A percentile compares a stretch with the other conserved stretches of the same genome.
These are phyloP conservation scores for Actinomortierella ambigua DNA, from an alignment of 371 early-diverging fungal species.

Conservation along the genomic window DNA sequence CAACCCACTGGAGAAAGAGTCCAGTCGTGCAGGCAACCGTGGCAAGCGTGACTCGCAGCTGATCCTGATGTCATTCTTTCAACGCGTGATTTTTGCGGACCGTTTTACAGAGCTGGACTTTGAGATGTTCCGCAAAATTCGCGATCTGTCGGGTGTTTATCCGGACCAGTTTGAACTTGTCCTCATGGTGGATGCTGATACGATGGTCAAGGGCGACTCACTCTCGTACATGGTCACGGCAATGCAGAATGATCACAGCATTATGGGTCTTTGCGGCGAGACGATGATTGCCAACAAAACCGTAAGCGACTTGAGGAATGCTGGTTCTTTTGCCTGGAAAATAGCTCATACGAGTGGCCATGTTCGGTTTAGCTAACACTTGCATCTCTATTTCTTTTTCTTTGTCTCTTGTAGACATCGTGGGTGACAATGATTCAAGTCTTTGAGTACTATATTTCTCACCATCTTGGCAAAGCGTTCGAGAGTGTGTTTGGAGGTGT, in stretches of 20 bases:
- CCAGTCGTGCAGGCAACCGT: conserved; percentile 75
- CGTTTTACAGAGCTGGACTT: conserved; percentile 81
- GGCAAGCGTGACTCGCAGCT: conserved; percentile 92
- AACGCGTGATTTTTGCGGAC: conserved; percentile 74
- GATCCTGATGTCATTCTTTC: conserved; percentile 83
- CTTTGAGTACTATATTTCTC: conserved; percentile 97
- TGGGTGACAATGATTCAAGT: conserved; percentile 59
- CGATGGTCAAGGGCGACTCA: conserved; percentile 67
- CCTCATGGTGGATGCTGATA: conserved; percentile 82
- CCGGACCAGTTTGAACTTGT: conserved; percentile 73
- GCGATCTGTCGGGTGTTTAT: conserved; percentile 61
- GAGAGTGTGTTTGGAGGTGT: conserved; percentile 97
- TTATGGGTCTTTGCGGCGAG: conserved; percentile 82
- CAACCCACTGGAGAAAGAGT: conserved; percentile 51
- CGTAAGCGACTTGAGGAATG: conserved; percentile 60
- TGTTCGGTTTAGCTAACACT: conserved; percentile 8
- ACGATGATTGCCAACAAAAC: conserved; percentile 75
- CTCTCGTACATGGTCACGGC: conserved; percentile 64
- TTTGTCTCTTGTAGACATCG: conserved; percentile 15
- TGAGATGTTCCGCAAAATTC: conserved; percentile 74
- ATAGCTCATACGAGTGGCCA: conserved; percentile 17
- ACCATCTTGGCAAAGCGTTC: conserved; percentile 94
- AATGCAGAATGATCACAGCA: conserved; percentile 63
- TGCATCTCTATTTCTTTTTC: neutral
- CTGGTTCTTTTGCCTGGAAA: conserved; percentile 59